Conservation (phyloP, 2,329 filamentous ascomycete species). For the Penicillium sp. region DNA sequence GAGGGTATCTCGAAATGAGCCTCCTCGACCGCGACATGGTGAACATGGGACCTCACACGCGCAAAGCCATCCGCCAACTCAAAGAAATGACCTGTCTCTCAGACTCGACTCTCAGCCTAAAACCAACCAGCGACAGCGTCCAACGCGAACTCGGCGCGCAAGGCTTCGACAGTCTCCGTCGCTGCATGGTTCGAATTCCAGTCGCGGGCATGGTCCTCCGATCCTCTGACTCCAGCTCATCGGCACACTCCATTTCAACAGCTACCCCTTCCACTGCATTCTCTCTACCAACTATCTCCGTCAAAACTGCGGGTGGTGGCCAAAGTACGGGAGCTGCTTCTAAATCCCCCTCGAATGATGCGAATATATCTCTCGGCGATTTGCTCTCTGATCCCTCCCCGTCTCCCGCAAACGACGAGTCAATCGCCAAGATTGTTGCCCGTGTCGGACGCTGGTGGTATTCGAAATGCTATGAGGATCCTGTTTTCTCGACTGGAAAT, state of each 20-base stretch:
- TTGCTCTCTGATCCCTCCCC: conserved; percentile 71
- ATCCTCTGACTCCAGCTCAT: conserved; percentile 43
- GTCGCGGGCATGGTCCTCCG: conserved; percentile 47
- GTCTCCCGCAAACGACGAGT: conserved; percentile 71
- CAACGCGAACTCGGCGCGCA: conserved; percentile 47
- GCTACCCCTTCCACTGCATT: conserved; percentile 27
- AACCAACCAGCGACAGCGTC: conserved; percentile 50
- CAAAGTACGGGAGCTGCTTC: conserved; percentile 14
- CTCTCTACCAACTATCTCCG: conserved; percentile 26
- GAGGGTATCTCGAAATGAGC: conserved; percentile 51
- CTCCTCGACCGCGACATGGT: conserved; percentile 52
- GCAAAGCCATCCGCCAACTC: conserved; percentile 46
- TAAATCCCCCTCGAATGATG: conserved; percentile 40
- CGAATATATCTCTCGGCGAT: conserved; percentile 59
- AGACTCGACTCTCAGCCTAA: conserved; percentile 46
- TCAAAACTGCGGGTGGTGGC: conserved; percentile 18
- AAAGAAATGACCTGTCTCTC: conserved; percentile 48
- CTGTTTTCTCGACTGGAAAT: conserved; percentile 50
- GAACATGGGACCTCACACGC: conserved; percentile 50
- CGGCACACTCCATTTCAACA: conserved; percentile 37
- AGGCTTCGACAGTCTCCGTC: conserved; percentile 51
- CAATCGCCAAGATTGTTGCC: conserved; percentile 88
- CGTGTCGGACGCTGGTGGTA: conserved; percentile 97
- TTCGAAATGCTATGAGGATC: conserved; percentile 81
- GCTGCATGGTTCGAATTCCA: conserved; percentile 51